Percentiles rank a stretch among this genome's conserved stretches.
Evolutionary conservation across 768 basidiomycete genomes (phyloP).

Genomic region (Tricholoma flavovirens): DNA sequence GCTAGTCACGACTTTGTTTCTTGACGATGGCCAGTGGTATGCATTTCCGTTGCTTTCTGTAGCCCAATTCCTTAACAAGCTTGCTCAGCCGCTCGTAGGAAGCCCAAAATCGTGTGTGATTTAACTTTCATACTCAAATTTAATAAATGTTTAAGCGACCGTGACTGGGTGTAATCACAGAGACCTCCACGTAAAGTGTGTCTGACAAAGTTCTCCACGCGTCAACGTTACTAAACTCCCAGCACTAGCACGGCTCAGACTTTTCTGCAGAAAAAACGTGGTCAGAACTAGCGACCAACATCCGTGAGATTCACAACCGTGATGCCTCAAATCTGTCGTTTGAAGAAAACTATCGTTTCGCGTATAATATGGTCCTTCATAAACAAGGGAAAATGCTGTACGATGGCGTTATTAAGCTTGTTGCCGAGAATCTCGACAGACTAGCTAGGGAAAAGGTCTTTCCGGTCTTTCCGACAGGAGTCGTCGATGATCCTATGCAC

Average conservation of each 20-base stretch:
- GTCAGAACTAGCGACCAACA: conserved; percentile 74
- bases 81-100: conserved; percentile 29
- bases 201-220: not conserved
- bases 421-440: conserved; percentile 76
- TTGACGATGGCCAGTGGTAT: conserved; percentile 20
- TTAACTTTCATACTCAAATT: conserved; percentile 3
- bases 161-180: conserved; percentile 18
- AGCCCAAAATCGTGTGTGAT: conserved; percentile 42
- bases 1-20: not conserved
- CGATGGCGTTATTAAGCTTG: conserved; percentile 72
- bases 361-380: conserved; percentile 19
- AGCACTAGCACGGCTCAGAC: conserved; percentile 61
- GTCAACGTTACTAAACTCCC: not conserved
- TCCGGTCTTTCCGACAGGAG: conserved; percentile 77
- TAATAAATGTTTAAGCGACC: not conserved
- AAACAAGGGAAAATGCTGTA: conserved; percentile 58
- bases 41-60: not conserved
- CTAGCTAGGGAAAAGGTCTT: conserved; percentile 73
- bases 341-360: conserved; percentile 29
- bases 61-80: not conserved
- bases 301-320: conserved; percentile 92
- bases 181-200: conserved; percentile 43
- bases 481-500: conserved; percentile 61
- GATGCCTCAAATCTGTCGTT: conserved; percentile 85
- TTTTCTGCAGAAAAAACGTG: conserved; percentile 83